Percentiles rank a stretch among this genome's conserved stretches.
Conservation (phyloP, 106 monocot genomes). For the Dioscorea zingiberensis region DNA sequence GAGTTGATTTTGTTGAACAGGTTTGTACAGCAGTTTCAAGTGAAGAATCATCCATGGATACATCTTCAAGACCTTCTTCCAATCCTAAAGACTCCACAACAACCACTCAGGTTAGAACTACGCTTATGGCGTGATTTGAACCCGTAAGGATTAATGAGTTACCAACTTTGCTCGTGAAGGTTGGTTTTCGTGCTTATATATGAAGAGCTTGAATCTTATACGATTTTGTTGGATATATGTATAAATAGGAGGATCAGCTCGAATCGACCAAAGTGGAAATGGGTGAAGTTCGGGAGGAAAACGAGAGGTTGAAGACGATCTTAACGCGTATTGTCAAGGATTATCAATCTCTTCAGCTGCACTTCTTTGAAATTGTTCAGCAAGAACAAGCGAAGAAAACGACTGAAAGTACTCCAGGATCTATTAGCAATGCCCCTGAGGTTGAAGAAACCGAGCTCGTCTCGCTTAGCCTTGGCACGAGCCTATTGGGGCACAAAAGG, state of each 20-base stretch:
- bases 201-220: too few species aligned
- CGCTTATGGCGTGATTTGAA: too few species aligned
- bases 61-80: constrained; percentile 11
- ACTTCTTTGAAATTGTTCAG: constrained; percentile 48
- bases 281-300: constrained; percentile 81
- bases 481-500: constrained; percentile 17
- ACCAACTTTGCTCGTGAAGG: too few species aligned
- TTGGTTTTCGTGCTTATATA: too few species aligned
- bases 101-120: constrained; percentile 10
- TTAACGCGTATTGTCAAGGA: constrained; percentile 53
- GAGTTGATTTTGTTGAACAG: constrained; percentile 4
- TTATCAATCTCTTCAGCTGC: constrained; percentile 61
- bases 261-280: constrained; percentile 70
- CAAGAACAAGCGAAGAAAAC: constrained; percentile 29
- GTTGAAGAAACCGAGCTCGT: constrained; percentile 46
- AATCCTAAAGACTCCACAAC: constrained; percentile 11
- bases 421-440: background rate
- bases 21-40: constrained; percentile 2
- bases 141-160: too few species aligned
- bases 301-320: constrained; percentile 58
- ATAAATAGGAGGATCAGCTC: constrained; percentile 40
- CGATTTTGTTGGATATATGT: background rate
- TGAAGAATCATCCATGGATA: constrained; percentile 13
- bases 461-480: constrained; percentile 58
- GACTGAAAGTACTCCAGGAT: background rate